Evolutionary conservation across 75 land plant genomes (phyloP), one percentile per base, ranked within the genome.

Genomic region (Pinus albicaulis): DNA sequence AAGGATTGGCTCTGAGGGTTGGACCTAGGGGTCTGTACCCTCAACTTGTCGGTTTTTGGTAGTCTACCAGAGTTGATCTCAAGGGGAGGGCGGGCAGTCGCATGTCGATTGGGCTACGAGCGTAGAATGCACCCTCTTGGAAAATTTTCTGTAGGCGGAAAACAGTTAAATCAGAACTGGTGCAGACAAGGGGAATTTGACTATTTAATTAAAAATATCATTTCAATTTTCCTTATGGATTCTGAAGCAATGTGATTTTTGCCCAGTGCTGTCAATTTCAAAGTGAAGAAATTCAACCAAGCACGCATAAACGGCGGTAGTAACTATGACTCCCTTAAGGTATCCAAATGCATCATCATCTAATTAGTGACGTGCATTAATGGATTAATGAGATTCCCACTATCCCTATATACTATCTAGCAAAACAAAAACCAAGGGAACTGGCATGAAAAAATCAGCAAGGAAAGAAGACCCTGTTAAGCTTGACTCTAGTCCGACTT

Each of bases 241-340:
- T 0, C 10, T 59, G 5, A 59, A 0, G 22, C 22, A 59, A 59
- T 59, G 60, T 59, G 60, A 59, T 59, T 59, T 59, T 0, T 59
- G 14, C 6, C 60, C 60, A 59, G 19, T 59, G 60, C 0, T 59
- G 0, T 59, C 0, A 59, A 59, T 59, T 20, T 59, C 60, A 59
- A 59, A 59, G 20, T 16, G 60, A 59, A 59, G 19, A 59, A 59
- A 59, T 59, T 59, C 60, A 59, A 59, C 60, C 20, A 59, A 7
- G 60, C 11, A 4, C 4, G 5, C 20, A 20, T 59, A 59, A 17
- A 59, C 16, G 0, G 60, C 3, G 10, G 60, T 3, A 59, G 10
- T 59, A 59, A 59, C 60, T 59, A 59, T 59, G 60, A 59, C 60
- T 59, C 60, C 0, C 60, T 59, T 59, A 17, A 59, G 60, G 60